Percentiles rank a stretch among this genome's conserved stretches.
Evolutionary conservation across 78 protist species (phyloP).

Genomic region (Dictyostelium firmibasis): DNA sequence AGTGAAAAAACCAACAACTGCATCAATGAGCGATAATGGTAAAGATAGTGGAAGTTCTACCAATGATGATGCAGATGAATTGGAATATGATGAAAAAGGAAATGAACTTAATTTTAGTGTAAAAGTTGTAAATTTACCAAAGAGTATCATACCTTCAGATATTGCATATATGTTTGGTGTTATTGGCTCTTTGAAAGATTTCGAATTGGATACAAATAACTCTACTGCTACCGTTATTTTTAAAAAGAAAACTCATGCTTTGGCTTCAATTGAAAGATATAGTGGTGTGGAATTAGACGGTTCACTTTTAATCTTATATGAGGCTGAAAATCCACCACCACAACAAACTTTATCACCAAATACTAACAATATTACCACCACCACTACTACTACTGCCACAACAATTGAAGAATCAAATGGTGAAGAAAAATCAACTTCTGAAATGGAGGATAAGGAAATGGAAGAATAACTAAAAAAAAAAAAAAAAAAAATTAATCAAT

Average conservation of each 20-base stretch:
- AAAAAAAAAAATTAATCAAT: not conserved
- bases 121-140: slow-evolving; percentile 27
- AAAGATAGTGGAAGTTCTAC: not conserved
- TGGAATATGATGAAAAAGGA: slow-evolving; percentile 11
- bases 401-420: not conserved
- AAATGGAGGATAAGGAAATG: slow-evolving; percentile 12
- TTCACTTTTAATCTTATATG: not conserved
- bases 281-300: slow-evolving; percentile 35
- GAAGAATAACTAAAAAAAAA: slow-evolving; percentile 1
- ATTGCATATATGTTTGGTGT: slow-evolving; percentile 8
- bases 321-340: not conserved
- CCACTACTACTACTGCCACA: not conserved
- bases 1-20: slow-evolving; percentile 7
- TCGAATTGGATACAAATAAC: slow-evolving; percentile 19
- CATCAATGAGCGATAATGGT: not conserved
- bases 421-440: not conserved
- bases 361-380: not conserved
- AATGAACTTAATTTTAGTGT: not conserved
- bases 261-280: slow-evolving; percentile 51
- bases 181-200: slow-evolving; percentile 39
- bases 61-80: not conserved
- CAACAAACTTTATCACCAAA: not conserved
- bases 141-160: slow-evolving; percentile 7
- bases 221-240: slow-evolving; percentile 21
- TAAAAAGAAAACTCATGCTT: slow-evolving; percentile 11